Percentiles rank a stretch among this genome's conserved stretches.
Conservation (phyloP, 2,329 filamentous ascomycete species). For the Ceratocystis ficicola region DNA sequence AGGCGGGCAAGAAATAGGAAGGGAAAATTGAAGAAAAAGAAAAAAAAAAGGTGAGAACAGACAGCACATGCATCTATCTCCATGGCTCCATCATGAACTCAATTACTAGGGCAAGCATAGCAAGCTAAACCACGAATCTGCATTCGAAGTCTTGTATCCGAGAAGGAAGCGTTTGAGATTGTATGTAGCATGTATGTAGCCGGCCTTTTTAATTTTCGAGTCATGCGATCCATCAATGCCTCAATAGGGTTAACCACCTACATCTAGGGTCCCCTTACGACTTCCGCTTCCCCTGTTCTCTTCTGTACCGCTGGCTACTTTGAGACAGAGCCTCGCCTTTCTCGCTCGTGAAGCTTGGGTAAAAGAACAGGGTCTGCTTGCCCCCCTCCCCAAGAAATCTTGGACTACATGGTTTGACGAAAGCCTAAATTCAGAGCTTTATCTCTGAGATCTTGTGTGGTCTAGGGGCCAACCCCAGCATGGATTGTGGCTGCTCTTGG, state of each 20-base stretch:
- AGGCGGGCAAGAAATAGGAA: not conserved
- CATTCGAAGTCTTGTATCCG: not conserved
- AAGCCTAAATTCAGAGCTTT: not conserved
- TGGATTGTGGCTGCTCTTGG: not conserved
- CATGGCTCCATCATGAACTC: not conserved
- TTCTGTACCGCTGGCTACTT: not conserved
- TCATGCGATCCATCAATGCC: not conserved
- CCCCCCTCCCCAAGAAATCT: not conserved
- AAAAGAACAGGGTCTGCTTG: not conserved
- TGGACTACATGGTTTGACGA: not conserved
- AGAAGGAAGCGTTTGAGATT: slow-evolving; percentile 1
- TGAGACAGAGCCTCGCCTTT: not conserved
- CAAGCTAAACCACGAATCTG: too few relatives aligned
- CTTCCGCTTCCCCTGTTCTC: not conserved
- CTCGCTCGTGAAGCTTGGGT: not conserved
- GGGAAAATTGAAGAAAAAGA: not conserved
- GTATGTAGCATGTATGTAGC: not conserved
- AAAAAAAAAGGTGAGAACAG: not conserved
- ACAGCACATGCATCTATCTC: not conserved
- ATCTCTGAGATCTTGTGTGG: not conserved
- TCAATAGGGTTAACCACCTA: not conserved
- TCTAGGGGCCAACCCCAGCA: not conserved
- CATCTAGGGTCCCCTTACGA: not conserved
- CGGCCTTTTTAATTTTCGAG: slow-evolving; percentile 7
- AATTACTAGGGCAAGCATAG: too few relatives aligned